Evolutionary conservation across 805 yeast genomes (phyloP), one percentile per base, ranked within the genome.

Genomic region (Limtongia smithiae): DNA sequence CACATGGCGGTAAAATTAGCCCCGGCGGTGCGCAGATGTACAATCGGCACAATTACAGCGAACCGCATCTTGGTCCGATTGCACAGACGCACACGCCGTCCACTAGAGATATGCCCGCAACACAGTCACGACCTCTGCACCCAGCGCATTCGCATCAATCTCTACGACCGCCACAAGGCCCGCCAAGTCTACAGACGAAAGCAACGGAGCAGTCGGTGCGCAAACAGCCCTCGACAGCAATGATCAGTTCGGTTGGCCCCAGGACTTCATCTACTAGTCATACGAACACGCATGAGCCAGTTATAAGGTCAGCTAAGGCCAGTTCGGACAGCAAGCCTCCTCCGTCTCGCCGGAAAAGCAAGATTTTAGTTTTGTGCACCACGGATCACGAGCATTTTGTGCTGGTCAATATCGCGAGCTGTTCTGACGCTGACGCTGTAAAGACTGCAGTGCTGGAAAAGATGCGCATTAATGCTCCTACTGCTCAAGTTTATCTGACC

Each of bases 381-480:
- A 65, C 67, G n/a, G 90, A 90, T 62, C 82, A 82, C 57, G 59
- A 58, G 14, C 67, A 65, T 12, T 90, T 78, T 62, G 66, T 68
- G 8, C 76, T 85, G 0, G 64, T 85, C 2, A 69, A 76, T 35
- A 62, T 68, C 15, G 30, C 59, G 2, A 61, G 60, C 0, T 71
- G 80, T 36, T 83, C 82, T 55, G 65, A 87, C 53, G 83, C 95
- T 0, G 95, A 87, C 44, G 79, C 81, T 63, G 79, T 80, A 18
- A 70, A 80, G 15, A 31, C 25, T 11, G 28, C 41, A 72, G 73
- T 20, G 59, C 62, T 3, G 68, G 72, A 18, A 60, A 61, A 20
- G 51, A 62, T 15, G 60, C 66, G 36, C 57, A 50, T 38, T 63
- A 64, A 56, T 9, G 59, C 62, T 3, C 55, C 61, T 0, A 54